Conservation (phyloP, 2,329 filamentous ascomycete genomes). For the Fusarium sp. region DNA sequence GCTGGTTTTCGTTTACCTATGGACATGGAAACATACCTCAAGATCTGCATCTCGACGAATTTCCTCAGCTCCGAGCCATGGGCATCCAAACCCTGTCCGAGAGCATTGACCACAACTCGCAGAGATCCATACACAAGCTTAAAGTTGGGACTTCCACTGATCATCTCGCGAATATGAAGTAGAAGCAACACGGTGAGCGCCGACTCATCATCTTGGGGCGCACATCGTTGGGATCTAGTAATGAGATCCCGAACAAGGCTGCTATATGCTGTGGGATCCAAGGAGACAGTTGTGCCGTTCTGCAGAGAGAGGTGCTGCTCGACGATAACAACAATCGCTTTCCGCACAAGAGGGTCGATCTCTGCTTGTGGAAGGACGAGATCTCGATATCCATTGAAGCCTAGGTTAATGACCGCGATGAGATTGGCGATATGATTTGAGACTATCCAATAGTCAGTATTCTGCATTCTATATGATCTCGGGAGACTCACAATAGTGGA, state of each 20-base stretch:
- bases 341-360: constrained; percentile 32
- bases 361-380: constrained; percentile 35
- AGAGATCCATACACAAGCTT: constrained; percentile 35
- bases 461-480: accelerated
- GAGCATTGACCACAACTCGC: constrained; percentile 28
- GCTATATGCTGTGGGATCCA: constrained; percentile 24
- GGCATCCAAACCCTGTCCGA: constrained; percentile 3
- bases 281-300: constrained; percentile 8
- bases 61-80: constrained; percentile 28
- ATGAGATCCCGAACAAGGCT: constrained; percentile 33
- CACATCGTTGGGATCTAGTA: constrained; percentile 27
- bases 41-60: constrained; percentile 38
- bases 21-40: constrained; percentile 9
- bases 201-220: constrained; percentile 37
- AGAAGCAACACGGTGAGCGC: constrained; percentile 35
- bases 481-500: constrained; percentile 30
- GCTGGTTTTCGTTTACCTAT: accelerated
- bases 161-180: constrained; percentile 39
- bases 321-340: constrained; percentile 32
- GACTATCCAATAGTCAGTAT: constrained; percentile 15
- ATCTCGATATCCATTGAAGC: constrained; percentile 40
- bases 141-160: constrained; percentile 40
- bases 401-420: constrained; percentile 40
- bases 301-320: constrained; percentile 39
- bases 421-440: constrained; percentile 40